phyloP scores from a whole-genome alignment of 192 early-diverging fungal genomes.

The Podila epicladia region DNA sequence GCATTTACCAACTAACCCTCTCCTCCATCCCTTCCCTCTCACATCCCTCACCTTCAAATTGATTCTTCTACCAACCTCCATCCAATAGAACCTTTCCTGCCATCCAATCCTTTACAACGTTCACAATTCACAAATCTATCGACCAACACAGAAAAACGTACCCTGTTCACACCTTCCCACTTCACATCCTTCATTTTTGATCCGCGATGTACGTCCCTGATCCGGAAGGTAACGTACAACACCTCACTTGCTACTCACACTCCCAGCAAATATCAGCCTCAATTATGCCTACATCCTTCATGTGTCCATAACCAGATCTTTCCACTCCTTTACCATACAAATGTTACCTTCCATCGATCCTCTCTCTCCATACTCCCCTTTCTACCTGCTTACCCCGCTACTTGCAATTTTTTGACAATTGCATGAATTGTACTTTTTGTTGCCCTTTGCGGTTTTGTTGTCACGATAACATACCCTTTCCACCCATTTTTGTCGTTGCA shows the following conservation, averaged over 20 bases:
- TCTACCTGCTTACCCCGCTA: background rate
- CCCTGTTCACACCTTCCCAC: no score
- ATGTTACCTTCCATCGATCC: background rate
- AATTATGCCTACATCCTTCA: background rate
- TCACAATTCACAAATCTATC: no score
- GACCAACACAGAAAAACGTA: no score
- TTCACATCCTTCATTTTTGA: no score
- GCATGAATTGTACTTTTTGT: background rate
- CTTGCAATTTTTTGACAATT: background rate
- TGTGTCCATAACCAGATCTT: background rate
- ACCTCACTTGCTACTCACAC: background rate
- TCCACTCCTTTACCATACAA: background rate
- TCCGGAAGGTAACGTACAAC: constrained; percentile 28
- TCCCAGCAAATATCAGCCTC: no score
- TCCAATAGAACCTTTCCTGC: no score
- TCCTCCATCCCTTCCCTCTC: no score
- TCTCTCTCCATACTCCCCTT: background rate
- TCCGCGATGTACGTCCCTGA: constrained; percentile 27
- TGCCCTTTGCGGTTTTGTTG: background rate
- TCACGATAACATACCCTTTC: background rate
- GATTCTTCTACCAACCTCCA: no score
- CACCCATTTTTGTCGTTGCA: no score
- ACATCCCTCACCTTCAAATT: no score
- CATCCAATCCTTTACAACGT: no score
- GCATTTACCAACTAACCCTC: no score